A percentile compares a stretch with the other conserved stretches of the same genome.
Conservation (phyloP, 2,329 filamentous ascomycete genomes). For the Sporothrix inflata region DNA sequence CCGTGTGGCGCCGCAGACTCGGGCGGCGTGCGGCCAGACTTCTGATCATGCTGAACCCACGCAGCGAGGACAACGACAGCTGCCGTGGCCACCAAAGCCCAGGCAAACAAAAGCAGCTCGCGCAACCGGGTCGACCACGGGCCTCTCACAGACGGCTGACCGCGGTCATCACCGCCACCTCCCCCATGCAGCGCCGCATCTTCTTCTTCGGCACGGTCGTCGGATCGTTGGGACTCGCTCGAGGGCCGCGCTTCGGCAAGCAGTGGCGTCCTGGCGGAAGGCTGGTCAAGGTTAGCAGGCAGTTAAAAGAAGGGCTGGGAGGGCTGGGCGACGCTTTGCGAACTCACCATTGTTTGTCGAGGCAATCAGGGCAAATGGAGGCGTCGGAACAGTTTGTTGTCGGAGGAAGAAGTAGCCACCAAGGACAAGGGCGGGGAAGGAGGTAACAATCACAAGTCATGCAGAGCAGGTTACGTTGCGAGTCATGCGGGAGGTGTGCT, state of each 20-base stretch:
- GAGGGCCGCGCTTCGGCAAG: slow-evolving; percentile 42
- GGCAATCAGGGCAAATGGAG: background rate
- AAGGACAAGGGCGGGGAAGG: background rate
- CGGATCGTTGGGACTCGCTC: slow-evolving; percentile 39
- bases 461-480: slow-evolving; percentile 1
- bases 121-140: slow-evolving; percentile 52
- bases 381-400: background rate
- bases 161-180: background rate
- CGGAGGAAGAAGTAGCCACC: background rate
- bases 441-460: background rate
- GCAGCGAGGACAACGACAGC: slow-evolving; percentile 79
- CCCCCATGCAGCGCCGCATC: slow-evolving; percentile 40
- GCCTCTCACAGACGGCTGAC: background rate
- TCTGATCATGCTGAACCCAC: slow-evolving; percentile 71
- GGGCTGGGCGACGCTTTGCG: background rate
- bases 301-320: background rate
- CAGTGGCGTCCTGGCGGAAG: slow-evolving; percentile 51
- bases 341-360: slow-evolving; percentile 29
- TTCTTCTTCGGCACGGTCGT: slow-evolving; percentile 40
- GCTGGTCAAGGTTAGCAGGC: slow-evolving; percentile 36
- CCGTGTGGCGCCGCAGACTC: slow-evolving; percentile 47
- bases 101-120: slow-evolving; percentile 76
- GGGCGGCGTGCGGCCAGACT: slow-evolving; percentile 44
- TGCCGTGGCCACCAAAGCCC: slow-evolving; percentile 80
- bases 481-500: slow-evolving; percentile 16